Evolutionary conservation across 225 moss, liverwort and hornwort genomes (phyloP).

Genomic region (Climacium dendroides): DNA sequence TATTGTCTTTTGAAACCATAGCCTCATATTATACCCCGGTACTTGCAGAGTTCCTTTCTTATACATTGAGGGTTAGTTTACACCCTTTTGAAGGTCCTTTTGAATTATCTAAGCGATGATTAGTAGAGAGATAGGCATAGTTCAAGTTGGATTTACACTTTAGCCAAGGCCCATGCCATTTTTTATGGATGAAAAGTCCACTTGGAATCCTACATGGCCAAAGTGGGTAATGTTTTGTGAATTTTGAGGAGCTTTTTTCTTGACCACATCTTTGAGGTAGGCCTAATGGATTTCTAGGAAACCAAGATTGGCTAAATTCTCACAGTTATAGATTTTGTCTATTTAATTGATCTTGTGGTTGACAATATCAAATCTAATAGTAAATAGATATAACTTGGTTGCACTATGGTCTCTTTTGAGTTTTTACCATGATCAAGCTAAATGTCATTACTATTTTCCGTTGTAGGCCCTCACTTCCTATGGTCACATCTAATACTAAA

Average conservation of each 20-base stretch:
- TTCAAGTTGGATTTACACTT: neutral
- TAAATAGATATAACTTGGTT: rapidly evolving
- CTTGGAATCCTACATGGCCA: neutral
- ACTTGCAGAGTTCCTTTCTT: rapidly evolving
- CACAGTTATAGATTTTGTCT: neutral
- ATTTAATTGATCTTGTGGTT: neutral
- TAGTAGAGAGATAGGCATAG: rapidly evolving
- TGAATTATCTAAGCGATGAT: neutral
- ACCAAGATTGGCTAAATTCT: rapidly evolving
- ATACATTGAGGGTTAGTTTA: rapidly evolving
- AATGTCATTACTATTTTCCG: neutral
- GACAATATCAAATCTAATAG: neutral
- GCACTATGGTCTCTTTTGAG: rapidly evolving
- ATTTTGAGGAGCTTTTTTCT: rapidly evolving
- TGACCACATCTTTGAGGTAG: rapidly evolving
- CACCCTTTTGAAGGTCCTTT: rapidly evolving
- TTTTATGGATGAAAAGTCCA: neutral
- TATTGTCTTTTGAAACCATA: neutral
- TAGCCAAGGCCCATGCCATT: neutral
- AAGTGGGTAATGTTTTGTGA: rapidly evolving
- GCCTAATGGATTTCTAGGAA: rapidly evolving
- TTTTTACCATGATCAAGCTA: neutral
- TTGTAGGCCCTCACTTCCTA: rapidly evolving
- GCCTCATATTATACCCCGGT: rapidly evolving
- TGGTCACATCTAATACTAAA: neutral